These are phyloP conservation scores for Solanum dulcamara DNA, from an alignment of 257 asterid genomes.

Conservation along the genomic window DNA sequence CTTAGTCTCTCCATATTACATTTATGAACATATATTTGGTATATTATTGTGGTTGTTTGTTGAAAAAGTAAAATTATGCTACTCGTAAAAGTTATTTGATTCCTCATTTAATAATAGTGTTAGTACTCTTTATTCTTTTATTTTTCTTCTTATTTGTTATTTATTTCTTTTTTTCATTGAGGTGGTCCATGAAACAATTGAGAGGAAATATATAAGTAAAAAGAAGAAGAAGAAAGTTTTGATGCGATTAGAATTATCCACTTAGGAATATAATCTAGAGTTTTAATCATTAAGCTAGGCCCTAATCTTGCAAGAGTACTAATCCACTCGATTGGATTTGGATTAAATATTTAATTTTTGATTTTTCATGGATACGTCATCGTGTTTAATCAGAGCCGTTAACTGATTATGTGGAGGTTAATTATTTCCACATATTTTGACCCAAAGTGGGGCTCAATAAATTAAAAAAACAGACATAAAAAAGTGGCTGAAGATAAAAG, in stretches of 20 bases:
- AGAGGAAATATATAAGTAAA: neutral
- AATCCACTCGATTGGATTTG: neutral
- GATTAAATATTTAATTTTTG: neutral
- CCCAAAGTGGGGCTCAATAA: slow-evolving; percentile 2
- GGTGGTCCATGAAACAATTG: neutral
- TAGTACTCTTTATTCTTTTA: neutral
- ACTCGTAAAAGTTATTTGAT: neutral
- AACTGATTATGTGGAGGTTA: neutral
- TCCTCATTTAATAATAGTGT: neutral
- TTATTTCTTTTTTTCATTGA: neutral
- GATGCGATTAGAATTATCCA: neutral
- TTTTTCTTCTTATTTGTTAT: neutral
- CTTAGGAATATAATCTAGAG: neutral
- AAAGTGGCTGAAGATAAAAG: slow-evolving; percentile 6
- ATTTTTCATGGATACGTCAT: neutral
- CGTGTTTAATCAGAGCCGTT: neutral
- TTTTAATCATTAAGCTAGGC: neutral
- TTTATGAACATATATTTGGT: neutral
- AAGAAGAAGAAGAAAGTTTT: neutral
- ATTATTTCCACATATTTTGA: neutral
- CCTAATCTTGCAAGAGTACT: neutral
- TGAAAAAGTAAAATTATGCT: neutral
- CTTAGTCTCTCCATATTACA: neutral
- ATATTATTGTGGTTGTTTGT: neutral
- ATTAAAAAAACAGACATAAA: neutral